A percentile compares a stretch with the other conserved stretches of the same genome.
phyloP scores from a whole-genome alignment of 306 rosid species.

The Quercus suber region DNA sequence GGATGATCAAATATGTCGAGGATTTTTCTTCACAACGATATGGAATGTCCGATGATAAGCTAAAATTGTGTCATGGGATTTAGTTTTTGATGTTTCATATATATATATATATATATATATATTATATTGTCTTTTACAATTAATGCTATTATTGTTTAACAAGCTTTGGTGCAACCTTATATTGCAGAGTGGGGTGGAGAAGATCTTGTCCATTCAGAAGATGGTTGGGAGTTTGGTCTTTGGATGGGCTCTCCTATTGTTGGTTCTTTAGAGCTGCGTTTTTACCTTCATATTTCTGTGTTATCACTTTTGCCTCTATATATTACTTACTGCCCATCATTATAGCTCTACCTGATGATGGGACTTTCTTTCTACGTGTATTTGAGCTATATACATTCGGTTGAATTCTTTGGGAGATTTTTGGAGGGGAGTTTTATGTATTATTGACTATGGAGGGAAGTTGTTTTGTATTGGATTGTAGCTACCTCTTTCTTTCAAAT shows the following conservation, averaged over 20 bases:
- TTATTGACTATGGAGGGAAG: slow-evolving; percentile 18
- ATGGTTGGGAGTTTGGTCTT: slow-evolving; percentile 54
- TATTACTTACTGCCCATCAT: slow-evolving; percentile 26
- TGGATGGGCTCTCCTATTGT: slow-evolving; percentile 46
- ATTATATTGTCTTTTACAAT: not conserved
- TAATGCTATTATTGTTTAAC: not conserved
- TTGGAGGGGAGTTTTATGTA: slow-evolving; percentile 38
- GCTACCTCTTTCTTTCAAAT: not conserved
- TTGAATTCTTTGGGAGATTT: slow-evolving; percentile 68
- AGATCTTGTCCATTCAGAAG: slow-evolving; percentile 45
- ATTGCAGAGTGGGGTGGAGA: slow-evolving; percentile 81
- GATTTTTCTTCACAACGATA: too few species aligned
- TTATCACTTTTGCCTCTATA: slow-evolving; percentile 21
- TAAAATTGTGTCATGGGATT: not conserved
- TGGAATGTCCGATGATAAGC: too few species aligned
- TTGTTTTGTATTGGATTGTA: slow-evolving; percentile 19
- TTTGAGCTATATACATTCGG: slow-evolving; percentile 37
- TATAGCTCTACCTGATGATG: slow-evolving; percentile 29
- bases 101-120: not conserved
- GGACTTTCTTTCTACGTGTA: slow-evolving; percentile 29
- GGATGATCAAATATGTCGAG: too few species aligned
- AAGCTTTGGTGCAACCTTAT: not conserved
- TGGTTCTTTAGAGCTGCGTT: slow-evolving; percentile 44
- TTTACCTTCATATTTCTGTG: slow-evolving; percentile 11
- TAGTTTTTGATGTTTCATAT: not conserved